Percentiles rank a stretch among this genome's conserved stretches.
phyloP scores from a whole-genome alignment of 805 yeast species.

The Kodamaea laetipori region DNA sequence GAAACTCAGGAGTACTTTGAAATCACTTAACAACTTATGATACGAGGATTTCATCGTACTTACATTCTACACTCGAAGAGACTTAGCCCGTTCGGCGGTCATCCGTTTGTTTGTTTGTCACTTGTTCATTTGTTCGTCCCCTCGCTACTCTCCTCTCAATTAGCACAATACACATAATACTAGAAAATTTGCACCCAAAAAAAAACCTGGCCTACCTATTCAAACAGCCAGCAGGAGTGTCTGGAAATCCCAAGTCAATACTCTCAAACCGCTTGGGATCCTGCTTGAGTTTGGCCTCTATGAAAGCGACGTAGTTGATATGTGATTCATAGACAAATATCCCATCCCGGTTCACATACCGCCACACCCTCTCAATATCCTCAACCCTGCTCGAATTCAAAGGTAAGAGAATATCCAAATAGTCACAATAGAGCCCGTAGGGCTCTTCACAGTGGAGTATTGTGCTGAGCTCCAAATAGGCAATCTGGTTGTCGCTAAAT shows the following conservation, averaged over 20 bases:
- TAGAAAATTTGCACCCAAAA: neutral
- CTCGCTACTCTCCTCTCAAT: too few species aligned
- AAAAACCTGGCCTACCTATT: neutral
- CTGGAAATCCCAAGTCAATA: conserved; percentile 4
- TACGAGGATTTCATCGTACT: too few species aligned
- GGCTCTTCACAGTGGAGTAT: neutral
- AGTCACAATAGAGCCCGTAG: conserved; percentile 1
- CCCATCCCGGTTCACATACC: neutral
- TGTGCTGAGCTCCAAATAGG: conserved; percentile 4
- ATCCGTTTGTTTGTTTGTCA: too few species aligned
- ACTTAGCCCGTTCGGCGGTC: too few species aligned
- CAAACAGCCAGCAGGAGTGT: neutral
- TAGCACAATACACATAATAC: too few species aligned
- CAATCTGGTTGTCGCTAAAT: conserved; percentile 3
- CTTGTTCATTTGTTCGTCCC: too few species aligned
- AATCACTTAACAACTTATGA: too few species aligned
- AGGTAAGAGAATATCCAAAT: neutral
- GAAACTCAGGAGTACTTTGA: too few species aligned
- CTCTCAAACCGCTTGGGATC: neutral
- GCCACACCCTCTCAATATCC: neutral
- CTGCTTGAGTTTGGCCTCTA: conserved; percentile 1
- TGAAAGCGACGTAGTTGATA: conserved; percentile 1
- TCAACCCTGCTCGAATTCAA: neutral
- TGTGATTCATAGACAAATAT: neutral
- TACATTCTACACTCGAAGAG: too few species aligned